These are phyloP conservation scores for Fusarium aywerte DNA, from an alignment of 2,329 filamentous ascomycete genomes.

Conservation along the genomic window DNA sequence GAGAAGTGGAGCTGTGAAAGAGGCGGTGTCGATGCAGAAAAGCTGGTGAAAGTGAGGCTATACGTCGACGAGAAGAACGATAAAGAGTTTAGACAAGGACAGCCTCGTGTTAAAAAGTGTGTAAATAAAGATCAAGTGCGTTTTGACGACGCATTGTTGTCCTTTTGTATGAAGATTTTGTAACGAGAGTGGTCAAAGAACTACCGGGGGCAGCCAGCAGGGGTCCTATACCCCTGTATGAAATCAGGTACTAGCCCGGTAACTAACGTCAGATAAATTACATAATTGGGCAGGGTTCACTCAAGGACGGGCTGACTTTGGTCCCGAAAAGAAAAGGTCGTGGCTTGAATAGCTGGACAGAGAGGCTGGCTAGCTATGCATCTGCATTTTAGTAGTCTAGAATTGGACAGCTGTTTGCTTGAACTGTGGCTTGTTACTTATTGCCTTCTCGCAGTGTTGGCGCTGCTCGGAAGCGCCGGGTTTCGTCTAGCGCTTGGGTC, in stretches of 20 bases:
- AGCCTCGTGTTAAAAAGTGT: not conserved
- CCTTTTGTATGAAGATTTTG: conserved; percentile 27
- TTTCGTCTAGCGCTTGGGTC: conserved; percentile 17
- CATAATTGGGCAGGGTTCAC: conserved; percentile 6
- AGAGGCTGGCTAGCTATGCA: not conserved
- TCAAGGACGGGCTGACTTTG: not conserved
- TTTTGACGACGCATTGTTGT: not conserved
- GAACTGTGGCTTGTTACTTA: not conserved
- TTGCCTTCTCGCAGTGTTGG: not conserved
- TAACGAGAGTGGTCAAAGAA: conserved; percentile 7
- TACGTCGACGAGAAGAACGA: not conserved
- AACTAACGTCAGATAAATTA: conserved; percentile 24
- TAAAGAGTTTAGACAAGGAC: not conserved
- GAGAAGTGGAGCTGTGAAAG: not conserved
- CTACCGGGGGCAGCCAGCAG: conserved; percentile 13
- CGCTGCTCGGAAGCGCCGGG: conserved; percentile 7
- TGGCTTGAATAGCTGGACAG: not conserved
- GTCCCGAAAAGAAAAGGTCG: not conserved
- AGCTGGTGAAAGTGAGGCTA: not conserved
- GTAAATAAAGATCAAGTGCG: not conserved
- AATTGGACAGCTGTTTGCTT: not conserved
- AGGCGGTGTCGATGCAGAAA: not conserved
- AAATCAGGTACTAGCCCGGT: conserved; percentile 22
- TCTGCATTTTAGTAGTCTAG: not conserved
- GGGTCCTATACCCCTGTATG: conserved; percentile 16